These are phyloP conservation scores for Aspergillus japonicus DNA, from an alignment of 2,329 filamentous ascomycete species.

Conservation along the genomic window DNA sequence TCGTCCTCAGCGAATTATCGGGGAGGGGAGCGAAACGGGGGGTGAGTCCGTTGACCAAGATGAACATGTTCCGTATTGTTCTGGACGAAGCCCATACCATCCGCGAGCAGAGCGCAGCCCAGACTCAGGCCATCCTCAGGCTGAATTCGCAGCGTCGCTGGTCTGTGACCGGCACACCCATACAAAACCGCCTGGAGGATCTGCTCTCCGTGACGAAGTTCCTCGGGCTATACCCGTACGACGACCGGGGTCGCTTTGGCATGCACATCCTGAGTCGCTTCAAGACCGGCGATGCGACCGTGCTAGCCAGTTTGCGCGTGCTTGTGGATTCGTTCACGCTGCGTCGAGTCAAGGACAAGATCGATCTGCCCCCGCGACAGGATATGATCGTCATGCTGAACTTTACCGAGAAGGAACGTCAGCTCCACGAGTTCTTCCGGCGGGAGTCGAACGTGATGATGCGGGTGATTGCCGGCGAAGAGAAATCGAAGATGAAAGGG, in stretches of 20 bases:
- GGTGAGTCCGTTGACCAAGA: slow-evolving; percentile 65
- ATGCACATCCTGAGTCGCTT: slow-evolving; percentile 81
- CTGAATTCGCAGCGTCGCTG: slow-evolving; percentile 80
- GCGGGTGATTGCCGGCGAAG: slow-evolving; percentile 66
- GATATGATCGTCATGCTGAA: slow-evolving; percentile 72
- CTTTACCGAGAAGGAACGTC: slow-evolving; percentile 72
- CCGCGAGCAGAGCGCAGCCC: slow-evolving; percentile 75
- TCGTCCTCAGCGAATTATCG: slow-evolving; percentile 74
- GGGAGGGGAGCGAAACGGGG: slow-evolving; percentile 62
- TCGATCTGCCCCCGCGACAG: slow-evolving; percentile 71
- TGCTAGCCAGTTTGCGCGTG: slow-evolving; percentile 75
- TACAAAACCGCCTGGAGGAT: slow-evolving; percentile 91
- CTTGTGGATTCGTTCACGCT: slow-evolving; percentile 94
- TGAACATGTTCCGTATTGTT: slow-evolving; percentile 91
- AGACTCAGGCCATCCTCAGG: slow-evolving; percentile 80
- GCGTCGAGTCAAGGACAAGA: slow-evolving; percentile 85
- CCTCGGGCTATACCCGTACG: slow-evolving; percentile 78
- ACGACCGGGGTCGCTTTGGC: slow-evolving; percentile 72
- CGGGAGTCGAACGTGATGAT: slow-evolving; percentile 78
- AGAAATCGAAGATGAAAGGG: slow-evolving; percentile 69
- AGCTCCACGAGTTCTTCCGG: slow-evolving; percentile 81
- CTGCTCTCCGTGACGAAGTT: slow-evolving; percentile 84
- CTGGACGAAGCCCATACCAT: slow-evolving; percentile 95
- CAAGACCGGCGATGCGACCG: slow-evolving; percentile 79
- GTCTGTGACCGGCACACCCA: slow-evolving; percentile 95